These are phyloP conservation scores for Uronychia binucleata DNA, from an alignment of 73 alveolate species.

Conservation along the genomic window DNA sequence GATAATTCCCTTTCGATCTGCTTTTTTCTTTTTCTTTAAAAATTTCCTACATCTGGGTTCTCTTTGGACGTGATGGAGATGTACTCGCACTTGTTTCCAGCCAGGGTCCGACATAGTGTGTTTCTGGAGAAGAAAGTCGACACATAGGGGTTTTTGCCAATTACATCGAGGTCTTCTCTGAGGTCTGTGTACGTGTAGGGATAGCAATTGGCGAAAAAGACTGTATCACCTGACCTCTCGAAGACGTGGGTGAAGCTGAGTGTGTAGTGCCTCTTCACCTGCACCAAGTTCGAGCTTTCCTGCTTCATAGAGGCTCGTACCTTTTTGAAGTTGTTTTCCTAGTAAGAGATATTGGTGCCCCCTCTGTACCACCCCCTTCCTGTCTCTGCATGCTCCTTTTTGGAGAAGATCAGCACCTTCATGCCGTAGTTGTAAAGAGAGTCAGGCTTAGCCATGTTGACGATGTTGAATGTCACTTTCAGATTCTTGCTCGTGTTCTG, in stretches of 20 bases:
- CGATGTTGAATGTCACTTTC: conserved; percentile 92
- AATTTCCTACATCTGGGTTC: conserved; percentile 48
- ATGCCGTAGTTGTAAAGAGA: conserved; percentile 95
- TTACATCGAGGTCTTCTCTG: not conserved
- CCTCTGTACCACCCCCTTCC: conserved; percentile 73
- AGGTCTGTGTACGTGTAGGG: conserved; percentile 88
- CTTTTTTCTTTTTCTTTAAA: not conserved
- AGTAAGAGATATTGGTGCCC: conserved; percentile 49
- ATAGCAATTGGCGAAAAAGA: conserved; percentile 75
- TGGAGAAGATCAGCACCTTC: conserved; percentile 92
- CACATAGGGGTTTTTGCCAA: not conserved
- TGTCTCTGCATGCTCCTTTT: conserved; percentile 30
- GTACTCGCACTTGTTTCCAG: conserved; percentile 78
- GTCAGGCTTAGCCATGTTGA: conserved; percentile 97
- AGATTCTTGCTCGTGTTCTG: conserved; percentile 25
- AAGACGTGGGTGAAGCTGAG: conserved; percentile 69
- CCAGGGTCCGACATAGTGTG: conserved; percentile 71
- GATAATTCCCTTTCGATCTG: conserved; percentile 77
- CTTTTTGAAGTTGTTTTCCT: conserved; percentile 11
- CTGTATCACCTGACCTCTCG: conserved; percentile 58
- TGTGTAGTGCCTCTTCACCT: conserved; percentile 38
- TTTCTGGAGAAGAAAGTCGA: conserved; percentile 38
- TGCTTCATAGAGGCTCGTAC: not conserved
- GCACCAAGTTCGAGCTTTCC: not conserved
- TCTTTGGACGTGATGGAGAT: conserved; percentile 64